phyloP scores from a whole-genome alignment of 331 rosid genomes.

The Arachis monticola region DNA sequence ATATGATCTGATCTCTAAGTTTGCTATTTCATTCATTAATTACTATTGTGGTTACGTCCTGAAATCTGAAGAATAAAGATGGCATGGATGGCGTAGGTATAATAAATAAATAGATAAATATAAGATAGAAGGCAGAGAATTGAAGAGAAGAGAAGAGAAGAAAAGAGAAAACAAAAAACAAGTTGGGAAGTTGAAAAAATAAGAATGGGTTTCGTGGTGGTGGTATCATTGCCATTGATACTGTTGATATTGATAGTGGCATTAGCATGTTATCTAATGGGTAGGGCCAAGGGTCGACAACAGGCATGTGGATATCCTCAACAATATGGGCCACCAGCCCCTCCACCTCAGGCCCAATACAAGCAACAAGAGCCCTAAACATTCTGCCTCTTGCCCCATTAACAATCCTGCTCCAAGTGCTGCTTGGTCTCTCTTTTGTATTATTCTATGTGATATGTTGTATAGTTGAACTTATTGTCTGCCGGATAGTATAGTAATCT shows the following conservation, averaged over 20 bases:
- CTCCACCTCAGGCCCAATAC: conserved; percentile 50
- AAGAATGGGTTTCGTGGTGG: conserved; percentile 50
- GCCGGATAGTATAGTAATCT: too few relatives aligned
- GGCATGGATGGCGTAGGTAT: background rate
- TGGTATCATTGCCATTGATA: conserved; percentile 58
- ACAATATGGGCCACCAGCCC: conserved; percentile 55
- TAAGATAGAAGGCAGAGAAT: too few relatives aligned
- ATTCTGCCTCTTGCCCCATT: too few relatives aligned
- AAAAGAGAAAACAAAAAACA: background rate
- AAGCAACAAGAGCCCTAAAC: conserved; percentile 1
- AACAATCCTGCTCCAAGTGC: too few relatives aligned
- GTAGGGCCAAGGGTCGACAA: conserved; percentile 48
- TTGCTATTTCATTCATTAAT: too few relatives aligned
- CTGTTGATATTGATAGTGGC: conserved; percentile 59
- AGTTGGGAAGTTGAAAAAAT: background rate
- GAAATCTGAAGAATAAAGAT: conserved; percentile 20
- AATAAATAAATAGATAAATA: too few relatives aligned
- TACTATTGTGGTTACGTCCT: background rate
- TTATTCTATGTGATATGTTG: too few relatives aligned
- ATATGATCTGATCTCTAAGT: too few relatives aligned
- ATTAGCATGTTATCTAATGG: conserved; percentile 57
- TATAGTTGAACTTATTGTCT: too few relatives aligned
- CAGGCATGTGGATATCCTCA: conserved; percentile 36
- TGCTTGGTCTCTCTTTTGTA: too few relatives aligned
- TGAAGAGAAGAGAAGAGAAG: background rate